These are phyloP conservation scores for Euphorbia schlechtendalii DNA, from an alignment of 441 rosid species.

Conservation along the genomic window DNA sequence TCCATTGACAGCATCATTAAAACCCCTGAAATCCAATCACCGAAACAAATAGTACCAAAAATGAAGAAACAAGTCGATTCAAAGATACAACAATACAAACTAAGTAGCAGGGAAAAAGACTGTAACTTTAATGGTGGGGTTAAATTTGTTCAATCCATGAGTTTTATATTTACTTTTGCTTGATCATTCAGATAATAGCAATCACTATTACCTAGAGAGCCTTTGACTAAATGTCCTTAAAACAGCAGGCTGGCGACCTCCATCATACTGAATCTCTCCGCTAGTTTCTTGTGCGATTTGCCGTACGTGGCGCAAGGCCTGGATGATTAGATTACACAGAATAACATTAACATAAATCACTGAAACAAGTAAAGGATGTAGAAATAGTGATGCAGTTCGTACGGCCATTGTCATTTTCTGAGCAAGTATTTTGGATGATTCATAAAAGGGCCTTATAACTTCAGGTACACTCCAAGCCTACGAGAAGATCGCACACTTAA, in stretches of 20 bases:
- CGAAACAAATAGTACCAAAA: background rate
- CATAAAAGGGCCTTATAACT: constrained; percentile 88
- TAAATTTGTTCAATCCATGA: background rate
- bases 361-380: background rate
- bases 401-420: constrained; percentile 91
- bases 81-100: background rate
- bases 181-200: background rate
- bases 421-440: constrained; percentile 84
- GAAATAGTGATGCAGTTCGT: constrained; percentile 18
- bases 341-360: constrained; percentile 2
- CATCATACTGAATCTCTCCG: constrained; percentile 81
- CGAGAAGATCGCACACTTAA: constrained; percentile 10
- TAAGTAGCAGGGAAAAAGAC: background rate
- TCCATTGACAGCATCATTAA: constrained; percentile 91
- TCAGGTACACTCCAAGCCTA: constrained; percentile 96
- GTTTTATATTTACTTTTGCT: background rate
- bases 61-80: background rate
- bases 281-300: constrained; percentile 95
- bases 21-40: constrained; percentile 53
- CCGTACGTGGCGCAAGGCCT: constrained; percentile 78
- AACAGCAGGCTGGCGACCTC: constrained; percentile 93
- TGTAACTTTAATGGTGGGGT: background rate
- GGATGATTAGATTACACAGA: constrained; percentile 7
- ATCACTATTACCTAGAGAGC: constrained; percentile 54
- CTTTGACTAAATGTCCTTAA: constrained; percentile 89